These are phyloP conservation scores for Microbotryum scabiosae DNA, from an alignment of 1,284 basidiomycete genomes.

Conservation along the genomic window DNA sequence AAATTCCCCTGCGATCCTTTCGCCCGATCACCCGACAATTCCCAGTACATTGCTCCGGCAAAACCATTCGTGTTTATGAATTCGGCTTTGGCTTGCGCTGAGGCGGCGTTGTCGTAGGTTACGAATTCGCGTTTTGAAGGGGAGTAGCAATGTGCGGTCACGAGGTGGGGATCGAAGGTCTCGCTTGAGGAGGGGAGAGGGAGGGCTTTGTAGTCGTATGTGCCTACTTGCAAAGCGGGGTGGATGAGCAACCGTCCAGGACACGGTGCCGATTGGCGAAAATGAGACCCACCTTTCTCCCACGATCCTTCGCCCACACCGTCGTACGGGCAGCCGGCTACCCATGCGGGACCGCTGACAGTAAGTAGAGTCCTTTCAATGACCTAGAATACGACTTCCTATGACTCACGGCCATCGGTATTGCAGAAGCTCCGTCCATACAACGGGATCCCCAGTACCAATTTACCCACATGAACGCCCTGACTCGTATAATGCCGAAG, in stretches of 20 bases:
- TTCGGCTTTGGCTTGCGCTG: constrained; percentile 62
- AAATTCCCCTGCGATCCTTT: constrained; percentile 18
- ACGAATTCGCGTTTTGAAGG: constrained; percentile 50
- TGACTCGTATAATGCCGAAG: constrained; percentile 56
- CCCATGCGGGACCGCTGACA: too few relatives aligned
- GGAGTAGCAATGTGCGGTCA: constrained; percentile 73
- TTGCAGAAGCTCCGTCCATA: constrained; percentile 77
- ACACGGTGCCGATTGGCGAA: background rate
- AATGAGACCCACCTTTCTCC: constrained; percentile 42
- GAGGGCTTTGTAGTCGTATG: constrained; percentile 30
- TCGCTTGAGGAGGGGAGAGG: constrained; percentile 59
- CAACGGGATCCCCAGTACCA: constrained; percentile 73
- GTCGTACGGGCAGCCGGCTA: constrained; percentile 55
- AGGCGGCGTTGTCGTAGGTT: constrained; percentile 70
- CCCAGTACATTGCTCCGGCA: constrained; percentile 38
- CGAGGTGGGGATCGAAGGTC: constrained; percentile 59
- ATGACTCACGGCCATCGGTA: constrained; percentile 53
- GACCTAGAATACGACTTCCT: too few relatives aligned
- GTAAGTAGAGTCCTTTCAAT: too few relatives aligned
- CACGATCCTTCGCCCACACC: constrained; percentile 68
- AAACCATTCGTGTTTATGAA: constrained; percentile 50
- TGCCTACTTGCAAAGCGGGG: constrained; percentile 1
- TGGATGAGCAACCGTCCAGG: background rate
- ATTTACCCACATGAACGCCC: constrained; percentile 64
- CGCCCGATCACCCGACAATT: constrained; percentile 38